Conservation (phyloP, 1,284 basidiomycete species). For the Ganoderma boninense region DNA sequence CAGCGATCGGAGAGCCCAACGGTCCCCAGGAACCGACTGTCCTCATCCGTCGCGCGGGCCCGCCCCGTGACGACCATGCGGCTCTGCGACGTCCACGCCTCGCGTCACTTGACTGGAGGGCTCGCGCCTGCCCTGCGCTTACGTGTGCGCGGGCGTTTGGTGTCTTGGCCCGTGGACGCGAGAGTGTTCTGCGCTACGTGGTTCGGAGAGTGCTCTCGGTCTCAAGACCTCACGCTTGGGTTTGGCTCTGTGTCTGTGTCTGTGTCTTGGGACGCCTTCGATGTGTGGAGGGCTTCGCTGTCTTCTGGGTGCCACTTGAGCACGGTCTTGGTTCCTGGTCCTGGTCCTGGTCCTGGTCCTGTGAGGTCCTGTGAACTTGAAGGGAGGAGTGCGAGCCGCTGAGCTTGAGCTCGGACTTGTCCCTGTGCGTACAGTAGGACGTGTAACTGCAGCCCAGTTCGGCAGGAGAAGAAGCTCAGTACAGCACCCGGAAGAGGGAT, state of each 20-base stretch:
- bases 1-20: not conserved
- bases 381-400: not conserved
- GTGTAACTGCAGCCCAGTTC: not conserved
- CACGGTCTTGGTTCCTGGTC: no score
- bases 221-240: no score
- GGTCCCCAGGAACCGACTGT: slow-evolving; percentile 17
- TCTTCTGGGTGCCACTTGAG: not conserved
- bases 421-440: not conserved
- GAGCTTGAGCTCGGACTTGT: not conserved
- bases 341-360: not conserved
- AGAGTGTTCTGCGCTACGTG: not conserved
- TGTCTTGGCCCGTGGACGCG: not conserved
- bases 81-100: slow-evolving; percentile 11
- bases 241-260: not conserved
- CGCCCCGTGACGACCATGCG: slow-evolving; percentile 14
- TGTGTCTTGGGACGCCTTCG: not conserved
- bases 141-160: not conserved
- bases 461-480: not conserved
- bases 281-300: not conserved
- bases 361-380: no score
- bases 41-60: slow-evolving; percentile 5
- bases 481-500: not conserved
- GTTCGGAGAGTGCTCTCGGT: not conserved
- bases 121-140: slow-evolving; percentile 4
- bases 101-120: slow-evolving; percentile 4